Evolutionary conservation across 768 basidiomycete species (phyloP).

Genomic region (Naematelia aurantialba): DNA sequence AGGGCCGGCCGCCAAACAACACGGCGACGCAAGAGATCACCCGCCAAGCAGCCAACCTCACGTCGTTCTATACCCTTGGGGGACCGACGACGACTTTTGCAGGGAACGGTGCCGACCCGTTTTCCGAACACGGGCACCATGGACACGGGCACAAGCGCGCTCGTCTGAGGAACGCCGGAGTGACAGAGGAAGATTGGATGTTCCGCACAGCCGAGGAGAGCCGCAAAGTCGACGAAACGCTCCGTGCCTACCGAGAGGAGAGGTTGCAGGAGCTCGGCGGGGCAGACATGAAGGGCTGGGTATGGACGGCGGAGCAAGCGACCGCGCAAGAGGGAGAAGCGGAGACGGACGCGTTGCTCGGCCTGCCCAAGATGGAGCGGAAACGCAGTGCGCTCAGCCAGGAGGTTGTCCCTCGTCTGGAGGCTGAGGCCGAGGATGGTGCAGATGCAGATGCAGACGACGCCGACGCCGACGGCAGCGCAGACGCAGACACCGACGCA

Average conservation of each 20-base stretch:
- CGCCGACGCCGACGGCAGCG: slow-evolving; percentile 8
- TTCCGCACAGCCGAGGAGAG: slow-evolving; percentile 66
- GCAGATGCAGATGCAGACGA: neutral
- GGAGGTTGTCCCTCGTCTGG: slow-evolving; percentile 21
- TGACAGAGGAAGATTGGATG: slow-evolving; percentile 93
- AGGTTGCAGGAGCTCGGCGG: slow-evolving; percentile 32
- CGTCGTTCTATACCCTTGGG: slow-evolving; percentile 82
- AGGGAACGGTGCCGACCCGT: slow-evolving; percentile 75
- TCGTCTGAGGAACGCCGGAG: slow-evolving; percentile 69
- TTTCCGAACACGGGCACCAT: slow-evolving; percentile 75
- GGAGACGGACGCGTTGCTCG: slow-evolving; percentile 11
- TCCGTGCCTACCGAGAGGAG: slow-evolving; percentile 45
- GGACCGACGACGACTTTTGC: slow-evolving; percentile 93
- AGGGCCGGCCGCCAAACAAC: slow-evolving; percentile 51
- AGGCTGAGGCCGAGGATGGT: slow-evolving; percentile 5
- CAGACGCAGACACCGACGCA: slow-evolving; percentile 2
- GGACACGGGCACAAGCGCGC: slow-evolving; percentile 82
- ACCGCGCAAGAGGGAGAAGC: slow-evolving; percentile 8
- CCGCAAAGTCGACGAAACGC: slow-evolving; percentile 58
- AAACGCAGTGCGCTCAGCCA: slow-evolving; percentile 27
- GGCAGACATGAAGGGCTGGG: slow-evolving; percentile 27
- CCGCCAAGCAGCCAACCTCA: slow-evolving; percentile 16
- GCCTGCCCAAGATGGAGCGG: slow-evolving; percentile 18
- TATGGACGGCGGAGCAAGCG: slow-evolving; percentile 13
- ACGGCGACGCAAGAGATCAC: slow-evolving; percentile 25